Evolutionary conservation across 371 early-diverging fungal genomes (phyloP).

Genomic region (Actinomortierella wolfii): DNA sequence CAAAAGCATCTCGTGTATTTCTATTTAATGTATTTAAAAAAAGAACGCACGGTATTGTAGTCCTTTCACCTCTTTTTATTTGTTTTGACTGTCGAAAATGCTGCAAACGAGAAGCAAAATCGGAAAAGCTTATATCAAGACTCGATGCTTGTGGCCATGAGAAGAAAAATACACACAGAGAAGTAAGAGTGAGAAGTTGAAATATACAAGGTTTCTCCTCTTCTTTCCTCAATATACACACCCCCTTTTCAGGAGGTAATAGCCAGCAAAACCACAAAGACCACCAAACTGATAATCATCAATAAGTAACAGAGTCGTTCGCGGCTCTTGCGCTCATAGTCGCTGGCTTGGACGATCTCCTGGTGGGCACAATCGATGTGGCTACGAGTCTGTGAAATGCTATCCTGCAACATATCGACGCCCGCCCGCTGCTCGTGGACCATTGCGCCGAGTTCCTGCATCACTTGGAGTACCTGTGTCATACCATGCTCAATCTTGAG

Average conservation of each 20-base stretch:
- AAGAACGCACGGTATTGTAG: no score
- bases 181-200: neutral
- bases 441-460: conserved; percentile 33
- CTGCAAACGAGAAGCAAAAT: neutral
- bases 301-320: conserved; percentile 32
- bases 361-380: conserved; percentile 24
- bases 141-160: no score
- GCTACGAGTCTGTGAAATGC: conserved; percentile 23
- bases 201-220: neutral
- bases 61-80: neutral
- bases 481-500: conserved; percentile 32
- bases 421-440: conserved; percentile 30
- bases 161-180: neutral
- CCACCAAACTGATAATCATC: conserved; percentile 24
- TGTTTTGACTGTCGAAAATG: neutral
- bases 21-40: no score
- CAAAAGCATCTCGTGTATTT: no score
- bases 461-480: conserved; percentile 33
- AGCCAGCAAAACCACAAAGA: conserved; percentile 25
- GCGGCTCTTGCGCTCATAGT: conserved; percentile 26
- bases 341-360: conserved; percentile 37
- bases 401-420: conserved; percentile 34
- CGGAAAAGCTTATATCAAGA: no score
- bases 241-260: conserved; percentile 6
- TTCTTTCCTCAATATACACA: conserved; percentile 1